Evolutionary conservation across 805 yeast species (phyloP).

Genomic region (Yarrowia alimentaria): DNA sequence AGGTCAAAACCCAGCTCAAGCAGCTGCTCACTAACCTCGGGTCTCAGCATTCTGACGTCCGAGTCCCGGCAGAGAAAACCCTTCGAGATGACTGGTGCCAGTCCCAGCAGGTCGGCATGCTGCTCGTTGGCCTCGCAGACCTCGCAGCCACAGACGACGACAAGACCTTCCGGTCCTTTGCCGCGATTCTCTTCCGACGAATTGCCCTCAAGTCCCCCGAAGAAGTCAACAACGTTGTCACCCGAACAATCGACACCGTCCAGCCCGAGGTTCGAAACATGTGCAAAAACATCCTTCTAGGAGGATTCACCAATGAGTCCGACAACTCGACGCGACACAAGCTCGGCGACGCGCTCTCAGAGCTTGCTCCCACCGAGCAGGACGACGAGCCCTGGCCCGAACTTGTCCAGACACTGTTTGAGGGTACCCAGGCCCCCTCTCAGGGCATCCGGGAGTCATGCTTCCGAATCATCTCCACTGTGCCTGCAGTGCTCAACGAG

Average conservation of each 20-base stretch:
- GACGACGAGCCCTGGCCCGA: conserved; percentile 61
- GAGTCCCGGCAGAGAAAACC: conserved; percentile 74
- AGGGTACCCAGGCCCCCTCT: conserved; percentile 57
- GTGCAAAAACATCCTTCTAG: conserved; percentile 63
- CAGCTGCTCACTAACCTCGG: conserved; percentile 65
- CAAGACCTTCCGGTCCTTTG: conserved; percentile 58
- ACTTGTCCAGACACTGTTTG: conserved; percentile 69
- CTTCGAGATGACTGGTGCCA: conserved; percentile 70
- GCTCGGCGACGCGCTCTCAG: conserved; percentile 90
- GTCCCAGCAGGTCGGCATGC: conserved; percentile 58
- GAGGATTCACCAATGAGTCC: conserved; percentile 70
- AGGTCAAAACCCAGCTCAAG: conserved; percentile 53
- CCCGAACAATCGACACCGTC: conserved; percentile 73
- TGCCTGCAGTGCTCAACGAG: conserved; percentile 72
- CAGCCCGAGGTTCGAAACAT: conserved; percentile 57
- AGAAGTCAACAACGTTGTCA: conserved; percentile 59
- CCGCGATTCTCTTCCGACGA: conserved; percentile 88
- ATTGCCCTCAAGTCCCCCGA: conserved; percentile 79
- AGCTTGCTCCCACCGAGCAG: conserved; percentile 71
- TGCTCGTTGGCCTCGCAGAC: conserved; percentile 76
- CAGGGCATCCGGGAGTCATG: conserved; percentile 82
- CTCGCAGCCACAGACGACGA: conserved; percentile 66
- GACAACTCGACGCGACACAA: conserved; percentile 83
- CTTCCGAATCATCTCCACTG: conserved; percentile 80
- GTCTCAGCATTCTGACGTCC: conserved; percentile 70